Percentiles rank a stretch among this genome's conserved stretches.
Evolutionary conservation across 2,329 filamentous ascomycete species (phyloP).

Genomic region (Hymenoscyphus fraxineus): DNA sequence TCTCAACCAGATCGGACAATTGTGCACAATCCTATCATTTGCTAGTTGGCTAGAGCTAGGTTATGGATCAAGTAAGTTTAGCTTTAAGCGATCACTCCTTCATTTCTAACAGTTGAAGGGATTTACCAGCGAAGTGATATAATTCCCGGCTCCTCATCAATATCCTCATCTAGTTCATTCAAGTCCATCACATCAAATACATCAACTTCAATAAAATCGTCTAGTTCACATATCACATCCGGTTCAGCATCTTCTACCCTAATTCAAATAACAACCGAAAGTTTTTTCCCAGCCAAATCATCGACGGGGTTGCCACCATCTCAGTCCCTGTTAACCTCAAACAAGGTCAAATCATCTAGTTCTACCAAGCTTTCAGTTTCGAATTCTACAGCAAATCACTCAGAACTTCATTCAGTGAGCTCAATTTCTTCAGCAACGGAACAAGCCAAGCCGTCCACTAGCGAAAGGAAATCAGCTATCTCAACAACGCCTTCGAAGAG

Average conservation of each 20-base stretch:
- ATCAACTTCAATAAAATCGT: not conserved
- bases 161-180: not conserved
- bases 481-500: not conserved
- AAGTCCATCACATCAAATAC: conserved; percentile 1
- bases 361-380: not conserved
- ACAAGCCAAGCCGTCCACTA: not conserved
- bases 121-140: not conserved
- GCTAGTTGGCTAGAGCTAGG: not conserved
- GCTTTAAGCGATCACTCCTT: not conserved
- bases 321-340: not conserved
- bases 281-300: not conserved
- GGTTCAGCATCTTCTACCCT: not conserved
- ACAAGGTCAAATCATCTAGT: not conserved
- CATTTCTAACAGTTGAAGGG: not conserved
- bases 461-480: not conserved
- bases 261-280: not conserved
- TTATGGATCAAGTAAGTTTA: conserved; percentile 1
- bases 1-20: not conserved
- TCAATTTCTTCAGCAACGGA: not conserved
- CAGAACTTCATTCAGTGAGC: not conserved
- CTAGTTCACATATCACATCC: not conserved
- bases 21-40: not conserved
- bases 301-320: not conserved
- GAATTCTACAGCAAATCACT: not conserved
- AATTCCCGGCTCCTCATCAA: not conserved